Conservation (phyloP, 805 yeast species). For the Yamadazyma nakazawae region DNA sequence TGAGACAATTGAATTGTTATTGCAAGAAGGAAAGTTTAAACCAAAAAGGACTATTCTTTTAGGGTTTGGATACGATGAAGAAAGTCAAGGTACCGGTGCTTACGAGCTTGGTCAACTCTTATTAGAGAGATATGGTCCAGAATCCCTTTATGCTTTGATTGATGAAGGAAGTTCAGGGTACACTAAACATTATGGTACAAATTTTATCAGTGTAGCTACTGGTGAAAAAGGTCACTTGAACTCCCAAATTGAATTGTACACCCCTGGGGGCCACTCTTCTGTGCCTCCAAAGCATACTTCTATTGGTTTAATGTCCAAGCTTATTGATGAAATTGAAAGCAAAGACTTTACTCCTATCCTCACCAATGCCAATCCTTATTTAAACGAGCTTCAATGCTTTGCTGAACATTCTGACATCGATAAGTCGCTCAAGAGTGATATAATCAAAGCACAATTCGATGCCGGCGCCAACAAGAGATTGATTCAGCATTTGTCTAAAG, state of each 20-base stretch:
- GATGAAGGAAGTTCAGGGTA: conserved; percentile 39
- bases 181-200: conserved; percentile 27
- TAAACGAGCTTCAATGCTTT: conserved; percentile 41
- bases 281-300: conserved; percentile 49
- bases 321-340: conserved; percentile 38
- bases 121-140: conserved; percentile 35
- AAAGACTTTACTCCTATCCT: conserved; percentile 35
- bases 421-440: conserved; percentile 28
- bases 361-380: conserved; percentile 43
- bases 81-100: conserved; percentile 42
- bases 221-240: conserved; percentile 49
- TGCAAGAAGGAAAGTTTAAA: conserved; percentile 28
- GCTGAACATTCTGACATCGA: conserved; percentile 44
- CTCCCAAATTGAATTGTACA: conserved; percentile 36
- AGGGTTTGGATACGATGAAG: conserved; percentile 54
- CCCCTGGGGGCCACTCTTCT: conserved; percentile 53
- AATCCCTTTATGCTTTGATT: conserved; percentile 42
- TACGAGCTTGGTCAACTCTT: conserved; percentile 32
- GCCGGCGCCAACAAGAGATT: conserved; percentile 34
- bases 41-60: conserved; percentile 44
- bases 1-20: conserved; percentile 34
- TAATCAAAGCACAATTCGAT: conserved; percentile 37
- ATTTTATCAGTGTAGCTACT: conserved; percentile 44
- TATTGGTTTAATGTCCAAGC: conserved; percentile 45
- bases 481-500: conserved; percentile 28